phyloP scores from a whole-genome alignment of 2,329 filamentous ascomycete genomes.

The Tolypocladium cylindrosporum region DNA sequence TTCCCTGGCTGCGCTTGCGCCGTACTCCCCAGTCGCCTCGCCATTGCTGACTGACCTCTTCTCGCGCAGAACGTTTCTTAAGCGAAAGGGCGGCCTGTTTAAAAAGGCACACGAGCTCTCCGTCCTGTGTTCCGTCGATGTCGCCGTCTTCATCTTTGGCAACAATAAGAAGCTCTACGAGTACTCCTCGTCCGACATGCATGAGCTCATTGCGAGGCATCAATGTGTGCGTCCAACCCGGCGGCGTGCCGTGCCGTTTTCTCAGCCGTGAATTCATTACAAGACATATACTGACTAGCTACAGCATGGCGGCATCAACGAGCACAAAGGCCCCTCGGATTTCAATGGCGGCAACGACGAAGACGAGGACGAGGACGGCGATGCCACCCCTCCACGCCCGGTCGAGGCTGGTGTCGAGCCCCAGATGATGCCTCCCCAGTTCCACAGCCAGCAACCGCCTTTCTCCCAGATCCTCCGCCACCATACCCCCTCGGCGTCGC shows the following conservation, averaged over 20 bases:
- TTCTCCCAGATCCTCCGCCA: conserved; percentile 78
- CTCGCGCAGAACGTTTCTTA: conserved; percentile 73
- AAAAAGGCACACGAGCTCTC: conserved; percentile 99
- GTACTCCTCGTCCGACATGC: conserved; percentile 91
- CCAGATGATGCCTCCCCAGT: conserved; percentile 60
- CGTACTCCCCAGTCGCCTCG: not conserved
- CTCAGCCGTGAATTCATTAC: no score
- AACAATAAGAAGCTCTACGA: conserved; percentile 99
- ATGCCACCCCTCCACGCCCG: conserved; percentile 57
- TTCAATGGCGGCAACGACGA: conserved; percentile 85
- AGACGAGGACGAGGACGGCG: conserved; percentile 65
- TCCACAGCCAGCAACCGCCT: conserved; percentile 51
- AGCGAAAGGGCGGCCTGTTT: conserved; percentile 96
- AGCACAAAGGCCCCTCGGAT: conserved; percentile 91
- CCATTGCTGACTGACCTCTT: not conserved
- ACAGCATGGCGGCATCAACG: conserved; percentile 84
- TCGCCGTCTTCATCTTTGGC: conserved; percentile 96
- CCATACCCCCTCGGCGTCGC: conserved; percentile 75
- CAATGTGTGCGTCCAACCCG: conserved; percentile 62
- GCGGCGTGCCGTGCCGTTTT: not conserved
- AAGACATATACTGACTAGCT: not conserved
- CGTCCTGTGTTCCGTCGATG: conserved; percentile 95
- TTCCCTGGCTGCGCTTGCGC: not conserved
- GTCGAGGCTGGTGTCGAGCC: conserved; percentile 46
- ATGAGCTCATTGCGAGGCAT: conserved; percentile 77